phyloP scores from a whole-genome alignment of 1,284 basidiomycete genomes.

The Boletus sp. region DNA sequence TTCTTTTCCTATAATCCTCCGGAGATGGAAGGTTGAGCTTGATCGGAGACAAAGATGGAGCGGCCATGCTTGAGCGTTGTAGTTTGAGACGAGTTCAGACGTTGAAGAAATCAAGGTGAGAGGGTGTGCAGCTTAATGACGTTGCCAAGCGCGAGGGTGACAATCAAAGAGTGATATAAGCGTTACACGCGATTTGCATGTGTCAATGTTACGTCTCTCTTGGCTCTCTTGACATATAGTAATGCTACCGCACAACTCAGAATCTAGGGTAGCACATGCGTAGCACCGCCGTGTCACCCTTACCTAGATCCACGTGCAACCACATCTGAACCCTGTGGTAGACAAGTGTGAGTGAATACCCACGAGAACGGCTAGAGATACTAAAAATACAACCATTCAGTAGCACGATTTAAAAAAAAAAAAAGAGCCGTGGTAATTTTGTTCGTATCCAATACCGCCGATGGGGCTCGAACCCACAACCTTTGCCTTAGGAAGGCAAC shows the following conservation, averaged over 20 bases:
- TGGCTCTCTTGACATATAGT: too few species aligned
- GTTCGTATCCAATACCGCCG: slow-evolving; percentile 32
- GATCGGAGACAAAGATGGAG: slow-evolving; percentile 36
- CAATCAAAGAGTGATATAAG: neutral
- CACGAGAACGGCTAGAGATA: too few species aligned
- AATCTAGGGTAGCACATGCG: too few species aligned
- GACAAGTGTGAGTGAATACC: too few species aligned
- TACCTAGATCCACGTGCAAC: too few species aligned
- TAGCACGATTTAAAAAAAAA: slow-evolving; percentile 5
- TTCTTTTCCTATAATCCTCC: slow-evolving; percentile 78
- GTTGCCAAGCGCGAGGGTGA: neutral
- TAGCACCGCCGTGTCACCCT: too few species aligned
- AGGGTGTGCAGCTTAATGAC: neutral
- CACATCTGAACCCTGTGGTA: too few species aligned
- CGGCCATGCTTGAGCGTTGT: slow-evolving; percentile 14
- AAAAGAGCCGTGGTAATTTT: slow-evolving; percentile 25
- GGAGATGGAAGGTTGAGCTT: slow-evolving; percentile 60
- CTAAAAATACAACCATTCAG: too few species aligned
- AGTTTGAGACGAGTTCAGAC: neutral
- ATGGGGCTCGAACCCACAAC: slow-evolving; percentile 39
- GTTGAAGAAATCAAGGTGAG: neutral
- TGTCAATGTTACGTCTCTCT: slow-evolving; percentile 1
- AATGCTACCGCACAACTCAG: too few species aligned
- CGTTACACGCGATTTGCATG: too few species aligned
- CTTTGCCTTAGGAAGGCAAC: slow-evolving; percentile 40